These are phyloP conservation scores for Plenodomus biglobosus DNA, from an alignment of 2,329 filamentous ascomycete species.

Conservation along the genomic window DNA sequence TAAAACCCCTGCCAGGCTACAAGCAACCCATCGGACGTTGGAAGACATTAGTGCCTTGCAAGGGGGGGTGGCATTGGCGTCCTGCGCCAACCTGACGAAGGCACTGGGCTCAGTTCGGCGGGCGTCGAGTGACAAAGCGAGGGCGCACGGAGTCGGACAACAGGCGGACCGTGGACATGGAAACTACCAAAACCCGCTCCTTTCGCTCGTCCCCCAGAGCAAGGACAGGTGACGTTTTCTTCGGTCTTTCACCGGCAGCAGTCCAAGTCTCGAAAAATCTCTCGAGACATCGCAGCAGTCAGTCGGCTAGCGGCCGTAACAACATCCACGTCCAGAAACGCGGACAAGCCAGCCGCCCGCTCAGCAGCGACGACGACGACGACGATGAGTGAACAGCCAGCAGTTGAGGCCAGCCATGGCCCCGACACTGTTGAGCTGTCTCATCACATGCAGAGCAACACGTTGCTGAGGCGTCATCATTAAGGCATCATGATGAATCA, in stretches of 20 bases:
- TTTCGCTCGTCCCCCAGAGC: constrained; percentile 15
- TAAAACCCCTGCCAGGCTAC: constrained; percentile 33
- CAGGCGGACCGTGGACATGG: constrained; percentile 27
- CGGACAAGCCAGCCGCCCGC: constrained; percentile 18
- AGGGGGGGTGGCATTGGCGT: constrained; percentile 36
- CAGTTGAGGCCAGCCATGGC: constrained; percentile 1
- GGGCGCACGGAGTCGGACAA: constrained; percentile 35
- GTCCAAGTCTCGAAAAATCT: constrained; percentile 5
- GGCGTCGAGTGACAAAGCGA: constrained; percentile 36
- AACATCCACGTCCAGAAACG: constrained; percentile 25
- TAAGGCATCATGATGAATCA: too few relatives aligned
- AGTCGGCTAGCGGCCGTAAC: constrained; percentile 18
- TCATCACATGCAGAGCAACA: not conserved
- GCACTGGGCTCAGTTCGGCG: constrained; percentile 31
- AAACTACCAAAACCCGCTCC: constrained; percentile 17
- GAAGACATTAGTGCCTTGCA: constrained; percentile 36
- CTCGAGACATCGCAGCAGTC: constrained; percentile 15
- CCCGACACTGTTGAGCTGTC: not conserved
- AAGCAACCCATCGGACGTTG: constrained; percentile 40
- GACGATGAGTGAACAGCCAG: not conserved
- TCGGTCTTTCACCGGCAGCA: constrained; percentile 16
- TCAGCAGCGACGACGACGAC: constrained; percentile 4
- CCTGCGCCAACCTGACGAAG: constrained; percentile 43
- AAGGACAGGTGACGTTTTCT: constrained; percentile 21
- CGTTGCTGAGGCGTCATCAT: constrained; percentile 1